These are phyloP conservation scores for Nothophoma quercina DNA, from an alignment of 2,329 filamentous ascomycete species.

Conservation along the genomic window DNA sequence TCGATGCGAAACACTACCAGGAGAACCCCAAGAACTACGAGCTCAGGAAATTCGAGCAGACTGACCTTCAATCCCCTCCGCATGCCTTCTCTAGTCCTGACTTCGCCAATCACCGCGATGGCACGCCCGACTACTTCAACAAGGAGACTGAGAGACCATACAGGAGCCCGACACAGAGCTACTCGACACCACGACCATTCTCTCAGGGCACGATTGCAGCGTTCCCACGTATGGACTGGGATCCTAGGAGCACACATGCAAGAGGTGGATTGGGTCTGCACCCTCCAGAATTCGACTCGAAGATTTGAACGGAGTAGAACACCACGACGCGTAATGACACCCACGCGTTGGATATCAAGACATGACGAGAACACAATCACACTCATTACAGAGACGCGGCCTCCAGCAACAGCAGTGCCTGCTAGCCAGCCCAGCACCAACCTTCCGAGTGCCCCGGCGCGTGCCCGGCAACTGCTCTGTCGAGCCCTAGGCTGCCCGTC, in stretches of 20 bases:
- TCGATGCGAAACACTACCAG: slow-evolving; percentile 68
- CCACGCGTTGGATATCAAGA: background rate
- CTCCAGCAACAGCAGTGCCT: background rate
- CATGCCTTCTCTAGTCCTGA: slow-evolving; percentile 38
- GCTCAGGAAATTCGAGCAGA: slow-evolving; percentile 42
- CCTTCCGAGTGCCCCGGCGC: too few relatives aligned
- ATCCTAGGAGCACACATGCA: slow-evolving; percentile 47
- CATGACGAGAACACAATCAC: background rate
- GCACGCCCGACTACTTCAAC: slow-evolving; percentile 47
- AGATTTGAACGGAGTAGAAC: slow-evolving; percentile 33
- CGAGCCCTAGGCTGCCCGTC: too few relatives aligned
- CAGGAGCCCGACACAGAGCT: slow-evolving; percentile 49
- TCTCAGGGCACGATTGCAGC: slow-evolving; percentile 31
- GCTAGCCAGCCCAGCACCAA: too few relatives aligned
- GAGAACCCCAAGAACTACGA: slow-evolving; percentile 46
- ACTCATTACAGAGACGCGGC: background rate
- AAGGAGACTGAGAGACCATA: slow-evolving; percentile 50
- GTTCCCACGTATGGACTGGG: slow-evolving; percentile 42
- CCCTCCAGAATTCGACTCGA: slow-evolving; percentile 43
- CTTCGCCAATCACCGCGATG: slow-evolving; percentile 29
- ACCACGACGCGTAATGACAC: background rate
- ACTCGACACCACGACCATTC: slow-evolving; percentile 52
- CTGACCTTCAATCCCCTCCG: slow-evolving; percentile 34
- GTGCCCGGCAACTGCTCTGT: too few relatives aligned
- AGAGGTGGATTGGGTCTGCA: slow-evolving; percentile 51